phyloP scores from a whole-genome alignment of 257 asterid species.

The Lycium barbarum region DNA sequence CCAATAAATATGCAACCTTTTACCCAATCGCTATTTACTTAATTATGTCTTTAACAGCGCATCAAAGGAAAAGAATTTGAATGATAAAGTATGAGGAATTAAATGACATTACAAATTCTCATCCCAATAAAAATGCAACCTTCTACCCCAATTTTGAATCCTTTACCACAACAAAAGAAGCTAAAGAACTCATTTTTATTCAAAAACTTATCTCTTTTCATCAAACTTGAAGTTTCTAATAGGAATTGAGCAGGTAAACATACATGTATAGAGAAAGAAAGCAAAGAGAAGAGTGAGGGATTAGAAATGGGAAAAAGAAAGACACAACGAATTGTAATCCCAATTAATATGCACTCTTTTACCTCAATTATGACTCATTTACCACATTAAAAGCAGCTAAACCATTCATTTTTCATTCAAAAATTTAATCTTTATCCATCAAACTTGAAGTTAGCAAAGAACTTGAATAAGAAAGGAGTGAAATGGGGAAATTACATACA shows the following conservation, averaged over 20 bases:
- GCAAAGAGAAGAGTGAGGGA: not conserved
- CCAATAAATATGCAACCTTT: not conserved
- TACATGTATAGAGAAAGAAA: not conserved
- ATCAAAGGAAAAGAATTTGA: not conserved
- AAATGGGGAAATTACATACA: conserved; percentile 61
- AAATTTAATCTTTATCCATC: not conserved
- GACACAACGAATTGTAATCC: not conserved
- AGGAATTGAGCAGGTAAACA: not conserved
- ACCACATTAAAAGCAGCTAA: not conserved
- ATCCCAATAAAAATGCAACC: not conserved
- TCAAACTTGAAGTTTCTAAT: not conserved
- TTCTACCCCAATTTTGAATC: conserved; percentile 8
- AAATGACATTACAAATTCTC: too few species aligned
- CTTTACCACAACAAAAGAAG: not conserved
- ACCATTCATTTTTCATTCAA: not conserved
- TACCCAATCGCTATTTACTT: not conserved
- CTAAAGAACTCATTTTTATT: not conserved
- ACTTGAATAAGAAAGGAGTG: conserved; percentile 2
- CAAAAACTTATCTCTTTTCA: not conserved
- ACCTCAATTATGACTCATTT: not conserved
- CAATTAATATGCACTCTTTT: not conserved
- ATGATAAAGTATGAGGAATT: not conserved
- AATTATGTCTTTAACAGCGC: not conserved
- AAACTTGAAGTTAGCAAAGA: not conserved
- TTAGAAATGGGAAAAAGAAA: conserved; percentile 27